Evolutionary conservation across 176 grass and related monocot species (phyloP).

Genomic region (Phyllostachys edulis): DNA sequence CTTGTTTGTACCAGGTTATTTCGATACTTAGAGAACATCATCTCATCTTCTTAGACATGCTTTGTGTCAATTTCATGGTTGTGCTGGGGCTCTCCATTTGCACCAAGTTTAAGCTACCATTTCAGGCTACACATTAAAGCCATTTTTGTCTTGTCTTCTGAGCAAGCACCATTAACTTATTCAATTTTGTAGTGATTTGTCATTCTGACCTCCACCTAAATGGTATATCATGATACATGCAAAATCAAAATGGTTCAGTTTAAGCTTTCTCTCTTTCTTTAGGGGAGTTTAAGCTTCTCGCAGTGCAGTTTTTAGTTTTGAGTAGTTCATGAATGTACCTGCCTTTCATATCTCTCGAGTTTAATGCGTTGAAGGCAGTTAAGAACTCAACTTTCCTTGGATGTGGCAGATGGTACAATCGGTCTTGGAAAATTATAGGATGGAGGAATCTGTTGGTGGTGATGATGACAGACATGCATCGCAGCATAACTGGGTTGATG

Average conservation of each 20-base stretch:
- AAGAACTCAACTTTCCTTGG: slow-evolving; percentile 26
- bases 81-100: neutral
- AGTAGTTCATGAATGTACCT: slow-evolving; percentile 1
- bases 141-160: slow-evolving; percentile 12
- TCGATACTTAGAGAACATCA: neutral
- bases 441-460: slow-evolving; percentile 40
- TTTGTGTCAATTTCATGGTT: neutral
- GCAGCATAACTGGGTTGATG: slow-evolving; percentile 98
- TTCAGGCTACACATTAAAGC: neutral
- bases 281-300: neutral
- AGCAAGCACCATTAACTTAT: neutral
- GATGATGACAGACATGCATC: slow-evolving; percentile 57
- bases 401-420: slow-evolving; percentile 81
- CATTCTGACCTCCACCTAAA: neutral
- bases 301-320: neutral
- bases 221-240: neutral
- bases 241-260: slow-evolving; percentile 4
- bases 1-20: slow-evolving; percentile 7
- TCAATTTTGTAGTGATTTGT: neutral
- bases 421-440: slow-evolving; percentile 78
- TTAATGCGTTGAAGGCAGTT: neutral
- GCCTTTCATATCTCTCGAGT: neutral
- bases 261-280: neutral
- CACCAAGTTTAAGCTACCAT: neutral
- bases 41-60: neutral